Evolutionary conservation across 1,284 basidiomycete genomes (phyloP).

Genomic region (Cutaneotrichosporon daszewskae): DNA sequence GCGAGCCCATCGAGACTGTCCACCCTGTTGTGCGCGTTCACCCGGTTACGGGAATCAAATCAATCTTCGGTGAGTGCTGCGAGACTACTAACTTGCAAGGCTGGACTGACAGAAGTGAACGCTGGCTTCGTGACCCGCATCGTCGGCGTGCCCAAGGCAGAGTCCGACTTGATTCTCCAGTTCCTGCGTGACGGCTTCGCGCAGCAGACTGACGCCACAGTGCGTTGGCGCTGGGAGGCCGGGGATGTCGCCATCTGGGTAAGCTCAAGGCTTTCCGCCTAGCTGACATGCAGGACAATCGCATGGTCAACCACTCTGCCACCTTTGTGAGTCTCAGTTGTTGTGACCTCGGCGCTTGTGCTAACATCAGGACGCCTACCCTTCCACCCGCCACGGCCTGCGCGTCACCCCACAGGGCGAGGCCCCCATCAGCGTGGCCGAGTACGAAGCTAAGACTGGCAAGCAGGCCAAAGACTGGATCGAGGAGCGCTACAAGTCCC

Average conservation of each 20-base stretch:
- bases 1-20: constrained; percentile 63
- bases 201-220: constrained; percentile 40
- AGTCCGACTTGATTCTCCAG: constrained; percentile 63
- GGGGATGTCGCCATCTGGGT: constrained; percentile 46
- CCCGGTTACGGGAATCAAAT: constrained; percentile 44
- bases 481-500: constrained; percentile 34
- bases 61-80: constrained; percentile 33
- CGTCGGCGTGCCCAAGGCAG: constrained; percentile 68
- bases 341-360: no score
- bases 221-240: constrained; percentile 39
- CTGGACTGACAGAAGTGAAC: constrained; percentile 36
- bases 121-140: constrained; percentile 56
- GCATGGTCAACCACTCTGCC: constrained; percentile 9
- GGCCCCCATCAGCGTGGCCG: constrained; percentile 65
- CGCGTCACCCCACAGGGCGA: constrained; percentile 77
- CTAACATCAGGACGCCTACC: constrained; percentile 12
- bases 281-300: no score
- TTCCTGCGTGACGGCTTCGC: constrained; percentile 66
- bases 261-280: no score
- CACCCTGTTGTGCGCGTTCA: constrained; percentile 50
- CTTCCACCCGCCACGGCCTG: constrained; percentile 61
- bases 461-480: constrained; percentile 43
- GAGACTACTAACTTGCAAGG: neutral
- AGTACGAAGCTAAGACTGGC: constrained; percentile 57
- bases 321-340: no score